Evolutionary conservation across 805 yeast genomes (phyloP).

Genomic region (Candida odintsovae): DNA sequence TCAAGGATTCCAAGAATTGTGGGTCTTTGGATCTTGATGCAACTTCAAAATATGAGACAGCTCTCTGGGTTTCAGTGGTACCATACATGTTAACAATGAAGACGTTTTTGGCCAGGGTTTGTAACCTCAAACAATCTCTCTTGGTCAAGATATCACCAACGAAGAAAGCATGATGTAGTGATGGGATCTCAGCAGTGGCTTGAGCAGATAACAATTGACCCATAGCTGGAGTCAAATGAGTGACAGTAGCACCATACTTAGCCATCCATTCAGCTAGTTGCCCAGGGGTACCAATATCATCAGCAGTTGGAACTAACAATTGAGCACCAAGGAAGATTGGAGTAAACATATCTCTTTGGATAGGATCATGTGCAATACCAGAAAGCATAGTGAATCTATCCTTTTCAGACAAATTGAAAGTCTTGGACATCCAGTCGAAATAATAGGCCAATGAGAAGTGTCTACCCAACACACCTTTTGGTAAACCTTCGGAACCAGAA

Average conservation of each 20-base stretch:
- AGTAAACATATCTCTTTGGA: slow-evolving; percentile 98
- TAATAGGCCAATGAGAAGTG: slow-evolving; percentile 95
- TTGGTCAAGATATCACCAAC: slow-evolving; percentile 97
- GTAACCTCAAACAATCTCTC: slow-evolving; percentile 92
- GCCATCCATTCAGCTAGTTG: slow-evolving; percentile 97
- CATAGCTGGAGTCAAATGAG: slow-evolving; percentile 99
- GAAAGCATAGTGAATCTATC: slow-evolving; percentile 96
- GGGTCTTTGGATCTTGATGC: slow-evolving; percentile 66
- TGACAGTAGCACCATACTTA: slow-evolving; percentile 83
- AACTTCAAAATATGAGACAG: slow-evolving; percentile 92
- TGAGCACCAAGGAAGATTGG: slow-evolving; percentile 95
- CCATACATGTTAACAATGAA: slow-evolving; percentile 97
- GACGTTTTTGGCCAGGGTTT: slow-evolving; percentile 85
- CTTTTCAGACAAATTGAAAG: slow-evolving; percentile 66
- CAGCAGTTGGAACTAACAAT: slow-evolving; percentile 87
- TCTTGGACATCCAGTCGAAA: slow-evolving; percentile 97
- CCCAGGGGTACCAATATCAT: slow-evolving; percentile 98
- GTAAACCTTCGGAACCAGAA: slow-evolving; percentile 96
- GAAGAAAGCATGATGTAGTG: slow-evolving; percentile 91
- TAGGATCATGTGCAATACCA: slow-evolving; percentile 99
- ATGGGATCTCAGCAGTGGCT: slow-evolving; percentile 81
- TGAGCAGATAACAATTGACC: slow-evolving; percentile 96
- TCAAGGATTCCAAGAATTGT: slow-evolving; percentile 70
- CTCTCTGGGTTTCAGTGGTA: slow-evolving; percentile 98
- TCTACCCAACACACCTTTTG: slow-evolving; percentile 98